These are phyloP conservation scores for Penicillium sp. DNA, from an alignment of 2,329 filamentous ascomycete species.

Conservation along the genomic window DNA sequence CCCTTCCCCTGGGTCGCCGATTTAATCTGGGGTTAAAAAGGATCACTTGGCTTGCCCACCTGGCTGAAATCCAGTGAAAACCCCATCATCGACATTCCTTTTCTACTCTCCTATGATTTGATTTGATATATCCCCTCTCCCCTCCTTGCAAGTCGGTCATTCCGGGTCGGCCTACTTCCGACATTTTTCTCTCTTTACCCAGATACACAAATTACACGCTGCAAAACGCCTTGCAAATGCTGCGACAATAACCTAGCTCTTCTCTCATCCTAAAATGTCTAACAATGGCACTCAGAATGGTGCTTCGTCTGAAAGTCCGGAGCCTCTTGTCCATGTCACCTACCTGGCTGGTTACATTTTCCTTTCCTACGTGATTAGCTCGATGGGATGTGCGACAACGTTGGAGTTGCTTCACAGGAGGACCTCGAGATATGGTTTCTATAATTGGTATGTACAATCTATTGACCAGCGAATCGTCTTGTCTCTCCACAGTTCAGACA, in stretches of 20 bases:
- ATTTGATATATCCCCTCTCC: neutral
- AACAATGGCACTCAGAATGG: slow-evolving; percentile 11
- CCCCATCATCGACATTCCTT: neutral
- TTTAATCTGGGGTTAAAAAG: neutral
- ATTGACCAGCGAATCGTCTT: neutral
- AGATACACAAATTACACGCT: neutral
- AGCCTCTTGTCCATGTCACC: slow-evolving; percentile 19
- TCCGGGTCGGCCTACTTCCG: neutral
- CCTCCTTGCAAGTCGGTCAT: neutral
- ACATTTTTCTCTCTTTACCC: neutral
- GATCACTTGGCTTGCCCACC: neutral
- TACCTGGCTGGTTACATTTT: slow-evolving; percentile 66
- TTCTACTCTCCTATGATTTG: neutral
- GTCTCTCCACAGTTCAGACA: neutral
- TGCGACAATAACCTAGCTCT: neutral
- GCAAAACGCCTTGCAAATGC: neutral
- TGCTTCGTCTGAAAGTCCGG: neutral
- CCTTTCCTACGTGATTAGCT: slow-evolving; percentile 71
- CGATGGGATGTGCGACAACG: slow-evolving; percentile 76
- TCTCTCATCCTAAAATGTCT: slow-evolving; percentile 23
- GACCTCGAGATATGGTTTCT: slow-evolving; percentile 68
- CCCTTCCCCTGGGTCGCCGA: neutral
- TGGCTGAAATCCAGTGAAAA: neutral
- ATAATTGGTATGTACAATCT: slow-evolving; percentile 64
- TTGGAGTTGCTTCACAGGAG: slow-evolving; percentile 80